Evolutionary conservation across 2,329 filamentous ascomycete genomes (phyloP), one percentile per base, ranked within the genome.

Genomic region (Xylariaceae sp.): DNA sequence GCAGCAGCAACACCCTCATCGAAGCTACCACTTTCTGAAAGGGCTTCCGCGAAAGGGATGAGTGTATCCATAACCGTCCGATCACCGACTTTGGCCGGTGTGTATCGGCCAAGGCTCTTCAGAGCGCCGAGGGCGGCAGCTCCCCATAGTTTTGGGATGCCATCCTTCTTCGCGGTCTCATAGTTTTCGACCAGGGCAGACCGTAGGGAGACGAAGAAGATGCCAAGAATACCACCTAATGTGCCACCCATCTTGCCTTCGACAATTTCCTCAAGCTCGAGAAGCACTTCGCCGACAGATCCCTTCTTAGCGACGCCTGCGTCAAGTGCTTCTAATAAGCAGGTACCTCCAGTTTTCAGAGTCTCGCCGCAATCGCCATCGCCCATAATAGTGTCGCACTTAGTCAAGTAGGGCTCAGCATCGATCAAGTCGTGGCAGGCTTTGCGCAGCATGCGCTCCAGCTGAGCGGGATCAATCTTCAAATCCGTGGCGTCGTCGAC

Each of bases 321-420:
- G 47, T 78, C 71, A 5, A 81, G 61, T 1, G 75, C 76, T 0
- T 80, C 80, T 2, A 80, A 63, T 7, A 81, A 63, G 3, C 68
- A 68, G 5, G 64, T 73, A 0, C 80, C 80, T 1, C 80, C 80
- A 0, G 75, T 77, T 68, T 79, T 77, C 48, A 83, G 71, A 2
- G 79, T 82, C 62, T 87, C 81, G 36, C 84, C 84, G 63, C 83
- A 87, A 68, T 87, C 83, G 11, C 83, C 83, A 60, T 86, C 84
- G 34, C 82, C 83, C 76, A 86, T 81, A 43, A 82, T 66, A 5
- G 78, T 83, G 64, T 86, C 82, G 77, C 80, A 86, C 54, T 72
- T 77, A 1, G 84, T 87, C 41, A 87, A 70, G 51, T 85, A 79
- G 0, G 82, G 82, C 64, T 87, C 83, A 3, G 83, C 81, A 9